Base-by-base conservation (phyloP, 495 filamentous ascomycete species). In the Lichenothelia convexa region DNA sequence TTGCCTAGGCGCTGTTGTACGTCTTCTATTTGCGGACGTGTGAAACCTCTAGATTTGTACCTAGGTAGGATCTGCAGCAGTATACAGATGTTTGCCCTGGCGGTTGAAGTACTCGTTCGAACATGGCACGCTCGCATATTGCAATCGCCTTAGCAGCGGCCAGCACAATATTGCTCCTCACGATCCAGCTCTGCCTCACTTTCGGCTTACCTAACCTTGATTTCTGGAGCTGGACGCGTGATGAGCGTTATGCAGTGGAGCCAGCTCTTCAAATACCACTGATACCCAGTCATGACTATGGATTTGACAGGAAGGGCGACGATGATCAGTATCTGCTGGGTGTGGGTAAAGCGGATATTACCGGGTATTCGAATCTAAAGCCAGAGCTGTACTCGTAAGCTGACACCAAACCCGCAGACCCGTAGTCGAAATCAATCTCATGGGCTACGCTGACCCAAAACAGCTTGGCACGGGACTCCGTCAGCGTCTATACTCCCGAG, bases 271-370 rank as follows among this genome's bases (percentile, higher is more conserved):
- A n/a, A n/a, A n/a, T n/a, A n/a, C n/a, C n/a, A n/a, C n/a, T n/a
- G n/a, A n/a, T n/a, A n/a, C n/a, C n/a, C n/a, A n/a, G n/a, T n/a
- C n/a, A n/a, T n/a, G n/a, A n/a, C n/a, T n/a, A n/a, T n/a, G n/a
- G n/a, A n/a, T n/a, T n/a, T n/a, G n/a, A n/a, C n/a, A 47, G 41
- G 35, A 43, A 5, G 21, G 11, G 15, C 33, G 42, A 62, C 39
- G 55, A 64, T 19, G 60, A 71, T 32, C 54, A 62, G 33, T 93
- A 92, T 44, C 56, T 91, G 5, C 51, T 97, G n/a, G 89, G 89
- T 2, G 81, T 85, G 2, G 89, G 89, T 12, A 93, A 92, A 52
- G 84, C 76, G 15, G 89, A 97, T 60, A 83, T 97, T 45, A 97
- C 89, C 19, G 89, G 87, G 60, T 85, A 73, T n/a, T n/a, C n/a